Evolutionary conservation across 2,329 filamentous ascomycete species (phyloP), one percentile per base, ranked within the genome.

Genomic region (Pseudodiploospora longispora): DNA sequence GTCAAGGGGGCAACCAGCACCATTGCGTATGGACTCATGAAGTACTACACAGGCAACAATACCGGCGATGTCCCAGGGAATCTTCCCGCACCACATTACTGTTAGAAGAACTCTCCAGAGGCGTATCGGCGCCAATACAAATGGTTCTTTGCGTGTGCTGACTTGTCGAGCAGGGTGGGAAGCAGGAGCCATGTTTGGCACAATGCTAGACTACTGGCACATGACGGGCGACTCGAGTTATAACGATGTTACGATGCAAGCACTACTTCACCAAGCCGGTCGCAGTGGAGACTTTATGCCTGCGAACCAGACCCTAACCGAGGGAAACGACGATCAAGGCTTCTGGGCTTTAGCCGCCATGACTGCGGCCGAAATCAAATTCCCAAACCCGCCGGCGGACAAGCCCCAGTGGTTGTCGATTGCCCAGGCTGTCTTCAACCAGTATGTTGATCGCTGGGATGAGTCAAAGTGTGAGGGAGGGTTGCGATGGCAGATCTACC

Each of bases 331-430:
- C 51, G 84, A 87, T 54, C 84, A 87, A 61, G 82, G 85, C 5
- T 91, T 93, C 65, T 94, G 87, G 87, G 85, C 78, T n/a, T 75
- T 93, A 70, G 79, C 87, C 1, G 85, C 83, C 48, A 85, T 94
- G 72, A 76, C 78, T 7, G 87, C 87, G 3, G 83, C 84, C 33
- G 87, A 94, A 64, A 78, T 82, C 55, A 81, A 80, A 50, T 91
- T 85, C 55, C 82, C 83, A 2, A 75, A 88, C 54, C 82, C 84
- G 4, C 73, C 77, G 0, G 51, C 68, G 0, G 75, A 74, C 46
- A 59, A 81, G 42, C 80, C 84, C 0, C 80, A 84, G 49, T 95
- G 70, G 85, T 72, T 93, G n/a, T 80, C 82, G 6, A 73, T 93
- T 42, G 82, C 77, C 1, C 84, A 89, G 61, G 84, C 83, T 8